A percentile compares a stretch with the other conserved stretches of the same genome.
These are phyloP conservation scores for Acorus gramineus DNA, from an alignment of 106 monocot species.

Conservation along the genomic window DNA sequence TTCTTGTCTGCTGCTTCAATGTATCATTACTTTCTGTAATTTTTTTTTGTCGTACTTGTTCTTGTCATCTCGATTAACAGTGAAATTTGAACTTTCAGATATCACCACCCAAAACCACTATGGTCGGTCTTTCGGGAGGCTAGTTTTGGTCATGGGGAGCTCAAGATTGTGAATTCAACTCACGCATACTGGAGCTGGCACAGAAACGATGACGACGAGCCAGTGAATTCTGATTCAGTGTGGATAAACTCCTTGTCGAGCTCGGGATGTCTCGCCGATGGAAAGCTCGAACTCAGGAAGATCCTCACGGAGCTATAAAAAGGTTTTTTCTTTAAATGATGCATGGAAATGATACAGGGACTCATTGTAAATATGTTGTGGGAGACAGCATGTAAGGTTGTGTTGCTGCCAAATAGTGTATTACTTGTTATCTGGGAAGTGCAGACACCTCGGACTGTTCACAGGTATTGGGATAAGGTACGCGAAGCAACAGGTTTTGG, in stretches of 20 bases:
- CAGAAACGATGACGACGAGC: conserved; percentile 82
- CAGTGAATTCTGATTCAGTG: conserved; percentile 61
- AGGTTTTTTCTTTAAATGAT: too few species aligned
- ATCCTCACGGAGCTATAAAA: conserved; percentile 13
- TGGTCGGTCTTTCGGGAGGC: conserved; percentile 94
- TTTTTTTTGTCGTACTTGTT: neutral
- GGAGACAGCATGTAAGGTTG: too few species aligned
- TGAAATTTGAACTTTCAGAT: conserved; percentile 26
- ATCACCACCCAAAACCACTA: conserved; percentile 59
- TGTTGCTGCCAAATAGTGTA: too few species aligned
- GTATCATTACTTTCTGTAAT: too few species aligned
- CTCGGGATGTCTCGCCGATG: conserved; percentile 35
- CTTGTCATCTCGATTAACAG: neutral
- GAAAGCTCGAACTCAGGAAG: conserved; percentile 31
- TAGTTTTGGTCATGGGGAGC: conserved; percentile 91
- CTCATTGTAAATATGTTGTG: too few species aligned
- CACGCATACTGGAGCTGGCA: conserved; percentile 97
- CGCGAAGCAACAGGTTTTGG: too few species aligned
- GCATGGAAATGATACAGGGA: too few species aligned
- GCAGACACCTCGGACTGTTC: too few species aligned
- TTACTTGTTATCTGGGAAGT: too few species aligned
- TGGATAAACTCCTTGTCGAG: conserved; percentile 71
- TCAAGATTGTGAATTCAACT: conserved; percentile 58
- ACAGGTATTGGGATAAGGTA: too few species aligned
- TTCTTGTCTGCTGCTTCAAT: too few species aligned